These are phyloP conservation scores for Leucosporidium scottii DNA, from an alignment of 768 basidiomycete genomes.

Conservation along the genomic window DNA sequence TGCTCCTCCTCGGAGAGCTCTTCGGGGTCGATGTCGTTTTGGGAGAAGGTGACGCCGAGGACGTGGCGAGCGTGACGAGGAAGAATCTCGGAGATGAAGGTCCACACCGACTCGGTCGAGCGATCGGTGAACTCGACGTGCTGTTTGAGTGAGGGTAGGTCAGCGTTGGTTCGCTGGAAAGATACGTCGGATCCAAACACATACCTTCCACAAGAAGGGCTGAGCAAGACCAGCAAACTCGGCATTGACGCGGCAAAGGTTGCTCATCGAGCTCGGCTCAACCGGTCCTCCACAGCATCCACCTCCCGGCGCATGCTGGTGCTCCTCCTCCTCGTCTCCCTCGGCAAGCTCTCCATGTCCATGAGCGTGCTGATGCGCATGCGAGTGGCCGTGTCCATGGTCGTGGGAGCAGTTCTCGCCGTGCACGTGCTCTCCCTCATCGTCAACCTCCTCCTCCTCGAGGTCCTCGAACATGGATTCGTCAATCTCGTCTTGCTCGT, in stretches of 20 bases:
- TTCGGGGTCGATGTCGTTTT: neutral
- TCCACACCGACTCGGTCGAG: neutral
- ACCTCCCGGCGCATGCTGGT: neutral
- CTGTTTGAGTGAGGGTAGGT: neutral
- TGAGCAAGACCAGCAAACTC: neutral
- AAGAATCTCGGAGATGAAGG: constrained; percentile 7
- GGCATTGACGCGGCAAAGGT: neutral
- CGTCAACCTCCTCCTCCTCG: constrained; percentile 1
- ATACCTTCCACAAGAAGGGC: constrained; percentile 3
- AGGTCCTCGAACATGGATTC: neutral
- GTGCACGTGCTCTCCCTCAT: neutral
- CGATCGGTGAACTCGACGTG: neutral
- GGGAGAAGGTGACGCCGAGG: neutral
- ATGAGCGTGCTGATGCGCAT: neutral
- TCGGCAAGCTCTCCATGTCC: neutral
- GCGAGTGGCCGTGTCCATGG: neutral
- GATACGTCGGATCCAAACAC: neutral
- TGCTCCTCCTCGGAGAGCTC: neutral
- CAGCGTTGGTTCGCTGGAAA: neutral
- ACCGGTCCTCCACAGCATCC: neutral
- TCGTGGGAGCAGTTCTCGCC: neutral
- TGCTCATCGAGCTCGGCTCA: neutral
- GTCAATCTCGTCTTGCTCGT: neutral
- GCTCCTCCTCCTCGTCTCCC: neutral
- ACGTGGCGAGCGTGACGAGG: constrained; percentile 7